Evolutionary conservation across 2,329 filamentous ascomycete genomes (phyloP), one percentile per base, ranked within the genome.

Genomic region (Venturia nashicola): DNA sequence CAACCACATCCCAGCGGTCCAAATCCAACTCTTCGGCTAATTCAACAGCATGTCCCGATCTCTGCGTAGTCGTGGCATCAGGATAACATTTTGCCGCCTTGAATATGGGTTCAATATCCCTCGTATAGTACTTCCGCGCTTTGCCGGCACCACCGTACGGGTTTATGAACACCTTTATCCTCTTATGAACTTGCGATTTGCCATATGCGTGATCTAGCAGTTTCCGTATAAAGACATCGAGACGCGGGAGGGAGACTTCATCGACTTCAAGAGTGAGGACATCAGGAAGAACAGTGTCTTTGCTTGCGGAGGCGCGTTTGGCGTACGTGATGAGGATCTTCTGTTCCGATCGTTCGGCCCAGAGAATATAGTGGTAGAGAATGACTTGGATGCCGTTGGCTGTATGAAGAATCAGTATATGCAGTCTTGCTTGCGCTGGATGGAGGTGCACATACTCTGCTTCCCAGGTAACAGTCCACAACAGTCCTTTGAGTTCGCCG

Each of bases 131-230:
- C 71, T 85, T 88, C 66, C 83, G 77, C 1, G 91, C 93, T 48
- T 79, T 78, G 18, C 93, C 93, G 51, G 91, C 89, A 0, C 94
- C 94, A 16, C 91, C 90, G 70, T 92, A 88, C 0, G 94, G 94
- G 74, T 99, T 99, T 66, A 99, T 82, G 54, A 97, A 78, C 14
- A 97, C 86, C 73, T 94, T 96, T 67, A 94, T 86, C 59, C 90
- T 85, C 74, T 91, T 94, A 65, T 80, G 82, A 62, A 81, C 82
- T 70, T 88, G 84, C 1, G 88, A 43, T 82, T 8, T 79, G 77
- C 78, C 87, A 70, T 96, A 97, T 32, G 92, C 85, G 59, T 82
- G 81, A 43, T 85, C 77, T 23, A 96, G 73, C 42, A 97, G 80
- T 62, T 77, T 78, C 36, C 81, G 78, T 44, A 86, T 77, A 85